phyloP scores from a whole-genome alignment of 2,329 filamentous ascomycete genomes.

The Dactylonectria estremocensis region DNA sequence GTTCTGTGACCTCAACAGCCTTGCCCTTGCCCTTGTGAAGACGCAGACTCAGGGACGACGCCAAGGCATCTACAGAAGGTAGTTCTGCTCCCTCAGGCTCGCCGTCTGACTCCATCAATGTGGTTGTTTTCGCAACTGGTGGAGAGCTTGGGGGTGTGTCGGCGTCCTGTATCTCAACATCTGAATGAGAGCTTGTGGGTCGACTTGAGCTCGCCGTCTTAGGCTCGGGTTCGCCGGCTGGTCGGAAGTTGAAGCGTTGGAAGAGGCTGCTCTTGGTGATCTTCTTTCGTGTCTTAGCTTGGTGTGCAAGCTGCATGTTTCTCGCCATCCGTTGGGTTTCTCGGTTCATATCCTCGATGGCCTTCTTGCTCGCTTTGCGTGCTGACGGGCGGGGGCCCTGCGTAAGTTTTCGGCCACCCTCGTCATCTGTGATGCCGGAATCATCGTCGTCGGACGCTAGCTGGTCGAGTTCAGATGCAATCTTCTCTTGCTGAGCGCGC shows the following conservation, averaged over 20 bases:
- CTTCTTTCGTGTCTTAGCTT: constrained; percentile 92
- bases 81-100: constrained; percentile 31
- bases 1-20: constrained; percentile 50
- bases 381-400: constrained; percentile 76
- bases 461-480: constrained; percentile 55
- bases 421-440: constrained; percentile 74
- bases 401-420: constrained; percentile 75
- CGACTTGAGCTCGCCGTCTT: constrained; percentile 71
- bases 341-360: constrained; percentile 92
- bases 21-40: constrained; percentile 75
- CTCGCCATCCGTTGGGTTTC: constrained; percentile 94
- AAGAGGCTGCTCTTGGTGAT: constrained; percentile 88
- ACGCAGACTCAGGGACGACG: constrained; percentile 51
- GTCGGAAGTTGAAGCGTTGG: constrained; percentile 84
- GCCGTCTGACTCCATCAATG: constrained; percentile 23
- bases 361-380: constrained; percentile 94
- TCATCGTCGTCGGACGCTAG: constrained; percentile 55
- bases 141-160: constrained; percentile 83
- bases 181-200: constrained; percentile 66
- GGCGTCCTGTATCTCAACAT: constrained; percentile 65
- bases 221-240: constrained; percentile 53
- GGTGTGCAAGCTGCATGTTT: constrained; percentile 91
- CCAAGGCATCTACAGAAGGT: constrained; percentile 56
- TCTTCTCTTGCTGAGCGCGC: constrained; percentile 53
- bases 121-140: constrained; percentile 55